phyloP scores from a whole-genome alignment of 2,329 filamentous ascomycete species.

The Paecilomyces niveus region DNA sequence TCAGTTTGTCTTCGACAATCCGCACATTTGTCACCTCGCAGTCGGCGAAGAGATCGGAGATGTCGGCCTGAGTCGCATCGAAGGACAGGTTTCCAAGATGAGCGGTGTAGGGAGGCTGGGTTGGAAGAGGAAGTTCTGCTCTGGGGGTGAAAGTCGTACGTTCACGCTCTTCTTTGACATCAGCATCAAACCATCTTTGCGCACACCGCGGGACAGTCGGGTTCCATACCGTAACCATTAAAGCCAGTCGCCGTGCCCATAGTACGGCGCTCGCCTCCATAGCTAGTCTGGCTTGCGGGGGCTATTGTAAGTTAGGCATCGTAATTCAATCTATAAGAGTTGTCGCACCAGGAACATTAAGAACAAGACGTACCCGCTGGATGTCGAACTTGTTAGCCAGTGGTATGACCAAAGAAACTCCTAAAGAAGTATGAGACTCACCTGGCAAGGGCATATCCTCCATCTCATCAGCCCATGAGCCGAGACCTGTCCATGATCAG shows the following conservation, averaged over 20 bases:
- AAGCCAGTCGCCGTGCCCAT: constrained; percentile 34
- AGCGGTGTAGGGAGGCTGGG: constrained; percentile 88
- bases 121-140: constrained; percentile 77
- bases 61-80: constrained; percentile 76
- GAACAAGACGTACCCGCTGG: constrained; percentile 21
- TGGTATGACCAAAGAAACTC: constrained; percentile 6
- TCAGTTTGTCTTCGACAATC: constrained; percentile 93
- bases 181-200: constrained; percentile 2
- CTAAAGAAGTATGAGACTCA: constrained; percentile 42
- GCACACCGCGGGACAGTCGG: constrained; percentile 6
- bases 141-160: constrained; percentile 35
- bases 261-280: constrained; percentile 44
- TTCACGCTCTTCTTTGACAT: constrained; percentile 24
- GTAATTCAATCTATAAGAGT: constrained; percentile 4
- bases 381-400: constrained; percentile 7
- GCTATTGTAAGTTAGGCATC: constrained; percentile 20
- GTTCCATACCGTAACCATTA: constrained; percentile 25
- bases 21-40: constrained; percentile 87
- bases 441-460: constrained; percentile 72
- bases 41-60: constrained; percentile 76
- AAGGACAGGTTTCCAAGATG: constrained; percentile 96
- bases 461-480: constrained; percentile 99
- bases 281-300: constrained; percentile 38
- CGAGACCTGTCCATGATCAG: constrained; percentile 51
- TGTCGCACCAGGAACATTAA: constrained; percentile 4